Evolutionary conservation across 2,329 filamentous ascomycete genomes (phyloP).

Genomic region (Cordyceps sp.): DNA sequence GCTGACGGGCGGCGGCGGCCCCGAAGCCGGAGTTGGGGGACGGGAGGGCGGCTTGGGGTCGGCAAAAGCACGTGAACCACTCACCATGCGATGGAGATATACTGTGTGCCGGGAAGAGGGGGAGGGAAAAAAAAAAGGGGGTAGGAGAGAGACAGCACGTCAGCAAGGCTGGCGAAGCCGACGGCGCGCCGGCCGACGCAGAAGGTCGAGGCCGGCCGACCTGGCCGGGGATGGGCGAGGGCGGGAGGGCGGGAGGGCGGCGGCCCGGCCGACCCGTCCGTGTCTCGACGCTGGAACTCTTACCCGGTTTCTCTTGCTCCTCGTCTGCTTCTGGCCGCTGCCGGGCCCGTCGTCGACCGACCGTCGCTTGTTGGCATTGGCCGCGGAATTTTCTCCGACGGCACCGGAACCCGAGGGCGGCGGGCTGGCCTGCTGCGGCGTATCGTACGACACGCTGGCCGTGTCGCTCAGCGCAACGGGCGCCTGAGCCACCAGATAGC

Average conservation of each 20-base stretch:
- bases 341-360: conserved; percentile 22
- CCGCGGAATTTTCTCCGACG: conserved; percentile 33
- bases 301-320: conserved; percentile 43
- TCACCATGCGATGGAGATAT: conserved; percentile 1
- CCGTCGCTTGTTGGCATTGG: conserved; percentile 18
- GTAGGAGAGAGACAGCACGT: background rate
- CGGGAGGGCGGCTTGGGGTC: too few species aligned
- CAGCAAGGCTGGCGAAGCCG: background rate
- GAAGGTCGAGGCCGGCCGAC: too few species aligned
- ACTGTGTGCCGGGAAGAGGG: too few species aligned
- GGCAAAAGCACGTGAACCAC: background rate
- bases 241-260: too few species aligned
- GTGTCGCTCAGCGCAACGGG: conserved; percentile 13
- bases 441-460: conserved; percentile 15
- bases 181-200: too few species aligned
- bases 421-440: conserved; percentile 17
- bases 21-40: too few species aligned
- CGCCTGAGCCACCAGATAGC: conserved; percentile 29
- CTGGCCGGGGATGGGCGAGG: too few species aligned
- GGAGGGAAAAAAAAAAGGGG: too few species aligned
- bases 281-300: too few species aligned
- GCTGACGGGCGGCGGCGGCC: too few species aligned
- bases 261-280: too few species aligned
- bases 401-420: conserved; percentile 20
- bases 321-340: conserved; percentile 32